Percentiles rank a stretch among this genome's conserved stretches.
These are phyloP conservation scores for Mucor ambiguus DNA, from an alignment of 371 early-diverging fungal species.

Conservation along the genomic window DNA sequence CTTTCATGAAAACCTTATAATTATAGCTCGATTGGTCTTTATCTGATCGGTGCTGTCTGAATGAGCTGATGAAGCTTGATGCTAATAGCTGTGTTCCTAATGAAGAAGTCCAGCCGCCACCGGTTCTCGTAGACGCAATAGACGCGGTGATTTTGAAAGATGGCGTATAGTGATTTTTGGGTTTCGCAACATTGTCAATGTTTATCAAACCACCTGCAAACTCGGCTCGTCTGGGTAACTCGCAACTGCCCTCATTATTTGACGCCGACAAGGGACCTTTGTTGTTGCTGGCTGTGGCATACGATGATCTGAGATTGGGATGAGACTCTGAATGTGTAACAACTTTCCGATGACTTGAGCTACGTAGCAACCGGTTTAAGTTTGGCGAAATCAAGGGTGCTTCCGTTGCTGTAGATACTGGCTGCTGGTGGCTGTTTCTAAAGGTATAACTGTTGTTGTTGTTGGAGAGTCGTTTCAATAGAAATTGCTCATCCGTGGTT, in stretches of 20 bases:
- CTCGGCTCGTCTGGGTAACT: constrained; percentile 33
- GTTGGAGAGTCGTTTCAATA: constrained; percentile 2
- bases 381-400: constrained; percentile 7
- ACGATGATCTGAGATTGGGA: constrained; percentile 15
- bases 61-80: constrained; percentile 37
- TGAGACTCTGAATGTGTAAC: constrained; percentile 18
- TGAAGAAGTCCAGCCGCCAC: constrained; percentile 30
- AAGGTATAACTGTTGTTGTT: background rate
- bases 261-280: background rate
- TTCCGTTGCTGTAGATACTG: background rate
- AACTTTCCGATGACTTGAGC: constrained; percentile 1
- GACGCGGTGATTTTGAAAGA: constrained; percentile 1
- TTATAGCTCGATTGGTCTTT: constrained; percentile 31
- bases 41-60: constrained; percentile 26
- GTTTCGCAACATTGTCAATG: constrained; percentile 18
- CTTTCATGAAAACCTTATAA: constrained; percentile 41
- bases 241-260: background rate
- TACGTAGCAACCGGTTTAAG: constrained; percentile 7
- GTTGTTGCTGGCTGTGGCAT: constrained; percentile 1
- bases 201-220: constrained; percentile 47
- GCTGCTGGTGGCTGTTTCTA: background rate
- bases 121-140: constrained; percentile 21
- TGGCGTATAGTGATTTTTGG: background rate
- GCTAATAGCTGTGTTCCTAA: constrained; percentile 19
- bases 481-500: constrained; percentile 3